Evolutionary conservation across 2,329 filamentous ascomycete genomes (phyloP).

Genomic region (Westerdykella ornata): DNA sequence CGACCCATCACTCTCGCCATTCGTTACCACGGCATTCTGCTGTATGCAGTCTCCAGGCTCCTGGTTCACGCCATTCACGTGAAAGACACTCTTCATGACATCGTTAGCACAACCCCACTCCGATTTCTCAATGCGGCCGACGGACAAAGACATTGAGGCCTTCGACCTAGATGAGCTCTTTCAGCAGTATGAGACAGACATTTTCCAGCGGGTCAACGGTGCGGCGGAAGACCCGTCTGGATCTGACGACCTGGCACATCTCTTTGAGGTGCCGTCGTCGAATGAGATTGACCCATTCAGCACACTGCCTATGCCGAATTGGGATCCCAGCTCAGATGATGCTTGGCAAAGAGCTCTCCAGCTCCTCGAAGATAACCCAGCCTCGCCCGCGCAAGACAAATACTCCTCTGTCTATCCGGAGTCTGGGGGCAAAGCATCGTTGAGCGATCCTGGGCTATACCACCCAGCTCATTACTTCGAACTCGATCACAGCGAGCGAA

Average conservation of each 20-base stretch:
- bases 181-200: conserved; percentile 56
- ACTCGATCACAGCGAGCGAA: conserved; percentile 16
- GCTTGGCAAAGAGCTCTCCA: conserved; percentile 51
- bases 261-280: conserved; percentile 48
- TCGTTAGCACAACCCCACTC: conserved; percentile 21
- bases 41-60: conserved; percentile 13
- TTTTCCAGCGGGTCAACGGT: conserved; percentile 43
- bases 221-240: conserved; percentile 45
- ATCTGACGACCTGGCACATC: conserved; percentile 46
- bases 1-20: not conserved
- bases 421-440: conserved; percentile 24
- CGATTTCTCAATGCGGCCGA: conserved; percentile 39
- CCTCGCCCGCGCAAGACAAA: conserved; percentile 28
- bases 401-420: conserved; percentile 29
- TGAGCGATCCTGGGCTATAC: conserved; percentile 29
- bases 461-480: conserved; percentile 29
- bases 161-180: conserved; percentile 57
- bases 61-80: conserved; percentile 17
- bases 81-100: conserved; percentile 23
- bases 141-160: conserved; percentile 49
- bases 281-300: conserved; percentile 46
- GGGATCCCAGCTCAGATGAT: conserved; percentile 41
- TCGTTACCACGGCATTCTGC: conserved; percentile 8
- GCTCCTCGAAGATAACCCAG: conserved; percentile 47
- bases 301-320: conserved; percentile 46